phyloP scores from a whole-genome alignment of 75 land plant genomes.

The Selaginella tamariscina region DNA sequence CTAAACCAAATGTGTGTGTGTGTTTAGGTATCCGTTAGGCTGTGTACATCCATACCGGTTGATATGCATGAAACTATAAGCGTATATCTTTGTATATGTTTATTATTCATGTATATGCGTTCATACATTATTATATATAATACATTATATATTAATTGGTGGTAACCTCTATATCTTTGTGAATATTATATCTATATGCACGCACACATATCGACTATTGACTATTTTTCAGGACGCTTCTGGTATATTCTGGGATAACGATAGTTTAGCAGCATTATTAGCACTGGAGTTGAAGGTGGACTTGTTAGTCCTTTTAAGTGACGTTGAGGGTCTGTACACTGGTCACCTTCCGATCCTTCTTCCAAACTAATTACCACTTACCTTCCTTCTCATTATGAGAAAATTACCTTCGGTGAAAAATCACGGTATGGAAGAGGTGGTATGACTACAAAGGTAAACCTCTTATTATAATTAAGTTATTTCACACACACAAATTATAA shows the following conservation, averaged over 20 bases:
- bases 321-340: conserved; percentile 94
- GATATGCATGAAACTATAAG: too few relatives aligned
- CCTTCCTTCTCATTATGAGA: conserved; percentile 58
- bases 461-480: too few relatives aligned
- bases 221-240: conserved; percentile 69
- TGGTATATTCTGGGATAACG: conserved; percentile 99
- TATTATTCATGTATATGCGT: neutral
- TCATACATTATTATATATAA: neutral
- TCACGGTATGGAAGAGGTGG: conserved; percentile 94
- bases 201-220: neutral
- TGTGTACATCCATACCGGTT: neutral
- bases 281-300: conserved; percentile 89
- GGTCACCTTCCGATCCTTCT: conserved; percentile 88
- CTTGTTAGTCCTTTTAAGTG: conserved; percentile 82
- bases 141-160: neutral
- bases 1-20: too few relatives aligned
- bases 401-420: conserved; percentile 92
- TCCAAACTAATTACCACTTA: conserved; percentile 83
- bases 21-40: neutral
- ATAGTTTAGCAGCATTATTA: conserved; percentile 75
- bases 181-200: too few relatives aligned
- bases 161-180: neutral
- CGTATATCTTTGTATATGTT: too few relatives aligned
- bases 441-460: conserved; percentile 96
- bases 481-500: too few relatives aligned